phyloP scores from a whole-genome alignment of 495 filamentous ascomycete species.

The Usnea hakonensis region DNA sequence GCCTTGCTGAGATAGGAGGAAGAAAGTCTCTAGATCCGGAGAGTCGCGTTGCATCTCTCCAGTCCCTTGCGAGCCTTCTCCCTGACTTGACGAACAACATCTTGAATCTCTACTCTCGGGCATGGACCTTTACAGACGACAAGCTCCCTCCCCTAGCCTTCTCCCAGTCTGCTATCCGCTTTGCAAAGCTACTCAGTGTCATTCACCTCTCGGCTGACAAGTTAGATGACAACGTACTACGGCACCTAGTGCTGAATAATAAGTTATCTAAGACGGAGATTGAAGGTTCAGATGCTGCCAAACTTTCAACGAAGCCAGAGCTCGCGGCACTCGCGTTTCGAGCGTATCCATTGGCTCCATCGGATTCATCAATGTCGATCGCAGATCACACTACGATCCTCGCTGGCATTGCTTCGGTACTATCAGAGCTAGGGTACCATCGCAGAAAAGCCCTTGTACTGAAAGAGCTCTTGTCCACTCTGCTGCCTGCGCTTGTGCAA shows the following conservation, averaged over 20 bases:
- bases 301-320: conserved; percentile 49
- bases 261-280: conserved; percentile 30
- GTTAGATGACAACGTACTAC: conserved; percentile 58
- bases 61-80: conserved; percentile 54
- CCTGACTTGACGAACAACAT: conserved; percentile 77
- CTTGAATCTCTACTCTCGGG: conserved; percentile 69
- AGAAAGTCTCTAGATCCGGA: conserved; percentile 33
- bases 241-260: conserved; percentile 56
- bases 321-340: conserved; percentile 63
- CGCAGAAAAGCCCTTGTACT: conserved; percentile 84
- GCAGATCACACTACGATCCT: conserved; percentile 70
- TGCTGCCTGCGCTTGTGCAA: conserved; percentile 81
- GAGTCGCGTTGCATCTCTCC: conserved; percentile 49
- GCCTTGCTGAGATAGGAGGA: conserved; percentile 39
- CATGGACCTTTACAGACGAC: conserved; percentile 67
- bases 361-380: conserved; percentile 48
- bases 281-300: conserved; percentile 33
- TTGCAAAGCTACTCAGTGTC: conserved; percentile 63
- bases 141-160: conserved; percentile 71
- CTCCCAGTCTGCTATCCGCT: conserved; percentile 74
- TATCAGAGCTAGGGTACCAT: conserved; percentile 65
- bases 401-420: conserved; percentile 75
- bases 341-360: conserved; percentile 55
- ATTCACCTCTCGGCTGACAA: conserved; percentile 61
- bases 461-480: conserved; percentile 70